Base-by-base conservation (phyloP, 768 basidiomycete genomes). In the Leccinum boreale region DNA sequence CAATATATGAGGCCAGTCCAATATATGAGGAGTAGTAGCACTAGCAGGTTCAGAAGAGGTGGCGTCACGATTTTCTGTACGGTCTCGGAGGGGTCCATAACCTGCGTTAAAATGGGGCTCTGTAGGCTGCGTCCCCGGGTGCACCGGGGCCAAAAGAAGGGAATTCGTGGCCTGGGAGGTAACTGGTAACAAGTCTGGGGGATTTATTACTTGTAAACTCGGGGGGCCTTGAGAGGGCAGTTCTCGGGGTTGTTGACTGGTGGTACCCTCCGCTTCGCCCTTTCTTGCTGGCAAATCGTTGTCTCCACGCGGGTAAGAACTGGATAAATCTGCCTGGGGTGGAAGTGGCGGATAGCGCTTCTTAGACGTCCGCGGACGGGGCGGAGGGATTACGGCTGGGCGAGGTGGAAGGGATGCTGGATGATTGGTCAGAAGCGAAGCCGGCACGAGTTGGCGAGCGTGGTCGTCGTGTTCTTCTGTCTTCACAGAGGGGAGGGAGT, bases 301-400 rank as follows among this genome's bases (percentile, higher is more conserved):
- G 10, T 17, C 26, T 49, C 56, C 35, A 23, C 8, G 17, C 12
- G 50, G 52, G n/a, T 36, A 49, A 35, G 52, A 56, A 50, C n/a
- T 51, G 8, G 50, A 39, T 33, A 39, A 17, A 45, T 52, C 46
- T 24, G 23, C 24, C 29, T 55, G 56, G 8, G 53, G 35, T 33
- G 50, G 11, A 23, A 50, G 26, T 29, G 36, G 35, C 14, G 44
- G 42, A 1, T 5, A 56, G 36, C 21, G 58, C 53, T 62, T 67
- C 56, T 9, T 66, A 29, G 35, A 28, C 53, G 54, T 26, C 53
- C 47, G 56, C 19, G 61, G 68, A 56, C 70, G 61, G 21, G 70
- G 72, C 17, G 70, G 66, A 2, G 63, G 50, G 3, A 70, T 71
- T 42, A 71, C 49, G 14, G 53, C 0, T 39, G 64, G 62, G 35